These are phyloP conservation scores for Blepharisma japonicum DNA, from an alignment of 73 alveolate species.

Conservation along the genomic window DNA sequence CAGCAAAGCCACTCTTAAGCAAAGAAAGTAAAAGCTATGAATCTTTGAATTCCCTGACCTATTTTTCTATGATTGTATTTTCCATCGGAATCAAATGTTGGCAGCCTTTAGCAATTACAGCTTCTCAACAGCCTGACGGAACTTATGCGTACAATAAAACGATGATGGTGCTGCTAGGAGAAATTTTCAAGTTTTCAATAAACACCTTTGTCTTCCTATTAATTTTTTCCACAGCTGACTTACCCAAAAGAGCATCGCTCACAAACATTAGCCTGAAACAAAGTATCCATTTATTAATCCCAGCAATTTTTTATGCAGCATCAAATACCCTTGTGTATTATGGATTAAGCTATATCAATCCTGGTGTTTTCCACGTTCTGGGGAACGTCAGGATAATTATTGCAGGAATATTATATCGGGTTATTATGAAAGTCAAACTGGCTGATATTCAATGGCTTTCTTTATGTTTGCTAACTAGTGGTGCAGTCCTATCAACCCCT, in stretches of 20 bases:
- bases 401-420: conserved; percentile 27
- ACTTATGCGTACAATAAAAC: background rate
- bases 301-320: conserved; percentile 30
- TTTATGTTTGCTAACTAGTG: background rate
- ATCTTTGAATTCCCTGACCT: background rate
- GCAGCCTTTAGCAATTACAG: conserved; percentile 31
- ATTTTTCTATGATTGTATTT: background rate
- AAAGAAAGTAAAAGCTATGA: no score
- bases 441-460: conserved; percentile 32
- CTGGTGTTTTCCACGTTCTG: conserved; percentile 27
- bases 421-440: conserved; percentile 1
- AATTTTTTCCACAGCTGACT: background rate
- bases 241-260: background rate
- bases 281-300: conserved; percentile 10
- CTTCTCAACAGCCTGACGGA: conserved; percentile 19
- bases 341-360: conserved; percentile 18
- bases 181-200: background rate
- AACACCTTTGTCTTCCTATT: background rate
- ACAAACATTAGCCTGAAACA: background rate
- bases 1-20: no score
- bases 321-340: conserved; percentile 26
- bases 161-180: conserved; percentile 30
- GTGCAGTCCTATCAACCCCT: conserved; percentile 27
- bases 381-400: conserved; percentile 21
- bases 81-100: conserved; percentile 9